Percentiles rank a stretch among this genome's conserved stretches.
phyloP scores from a whole-genome alignment of 2,329 filamentous ascomycete genomes.

The Phoma herbarum region DNA sequence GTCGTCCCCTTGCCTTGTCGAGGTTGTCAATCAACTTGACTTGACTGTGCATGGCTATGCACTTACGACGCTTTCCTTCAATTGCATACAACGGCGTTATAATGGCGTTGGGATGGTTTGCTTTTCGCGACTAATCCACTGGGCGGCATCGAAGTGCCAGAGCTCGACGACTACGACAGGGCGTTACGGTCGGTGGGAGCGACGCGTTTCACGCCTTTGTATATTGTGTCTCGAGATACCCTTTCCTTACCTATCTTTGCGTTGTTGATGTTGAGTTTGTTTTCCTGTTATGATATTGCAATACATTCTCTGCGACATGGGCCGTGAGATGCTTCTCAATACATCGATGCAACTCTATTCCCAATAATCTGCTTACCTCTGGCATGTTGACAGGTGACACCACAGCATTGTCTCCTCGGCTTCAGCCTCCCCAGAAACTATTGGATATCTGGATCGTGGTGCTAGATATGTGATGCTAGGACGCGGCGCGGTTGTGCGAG shows the following conservation, averaged over 20 bases:
- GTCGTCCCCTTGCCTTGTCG: neutral
- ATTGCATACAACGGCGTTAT: slow-evolving; percentile 18
- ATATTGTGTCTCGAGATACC: slow-evolving; percentile 24
- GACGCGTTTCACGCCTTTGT: slow-evolving; percentile 24
- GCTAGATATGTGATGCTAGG: no score
- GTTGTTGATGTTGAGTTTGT: neutral
- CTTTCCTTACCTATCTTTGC: slow-evolving; percentile 1
- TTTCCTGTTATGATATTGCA: neutral
- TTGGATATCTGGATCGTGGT: no score
- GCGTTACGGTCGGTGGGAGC: slow-evolving; percentile 26
- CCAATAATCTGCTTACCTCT: no score
- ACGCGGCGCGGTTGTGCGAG: no score
- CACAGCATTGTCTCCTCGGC: no score
- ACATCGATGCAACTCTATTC: neutral
- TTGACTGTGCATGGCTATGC: slow-evolving; percentile 17
- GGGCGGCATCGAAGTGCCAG: slow-evolving; percentile 14
- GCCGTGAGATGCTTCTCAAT: neutral
- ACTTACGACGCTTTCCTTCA: slow-evolving; percentile 11
- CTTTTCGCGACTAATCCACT: slow-evolving; percentile 10
- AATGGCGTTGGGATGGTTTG: slow-evolving; percentile 8
- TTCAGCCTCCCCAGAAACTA: no score
- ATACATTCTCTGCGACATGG: neutral
- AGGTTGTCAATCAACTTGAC: slow-evolving; percentile 15
- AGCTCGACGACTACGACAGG: slow-evolving; percentile 26
- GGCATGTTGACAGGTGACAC: no score